Evolutionary conservation across 108 stramenopile species (phyloP), one percentile per base, ranked within the genome.

Genomic region (Bacterosira constricta): DNA sequence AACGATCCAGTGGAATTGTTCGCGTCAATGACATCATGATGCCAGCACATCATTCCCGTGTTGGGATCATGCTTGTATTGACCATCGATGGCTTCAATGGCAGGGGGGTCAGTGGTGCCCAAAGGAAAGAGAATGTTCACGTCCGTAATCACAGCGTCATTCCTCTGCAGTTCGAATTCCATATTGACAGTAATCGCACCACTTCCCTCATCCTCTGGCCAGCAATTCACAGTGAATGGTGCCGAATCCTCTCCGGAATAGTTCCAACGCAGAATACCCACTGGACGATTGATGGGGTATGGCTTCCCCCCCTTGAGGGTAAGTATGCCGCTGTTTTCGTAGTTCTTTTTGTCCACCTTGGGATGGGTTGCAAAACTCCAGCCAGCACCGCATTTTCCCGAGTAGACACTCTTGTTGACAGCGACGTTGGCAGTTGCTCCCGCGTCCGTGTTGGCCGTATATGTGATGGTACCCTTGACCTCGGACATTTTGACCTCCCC

Each of bases 151-250:
- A 89, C 88, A 63, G 90, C 69, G 63, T 91, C 85, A 34, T 54
- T 73, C 66, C 93, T 68, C 42, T 88, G 88, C 55, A 96, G 73
- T 78, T 92, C 91, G 82, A 96, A 97, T 77, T 99, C 98, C 81
- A 99, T 94, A 79, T 87, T 96, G 66, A 99, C 96, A 83, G 85
- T 95, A 84, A 99, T 96, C 47, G 86, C 63, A 26, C 96, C 97
- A 46, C 71, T 83, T 29, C 96, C 96, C 62, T 96, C 97, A 71
- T 97, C 90, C 71, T 99, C 98, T 38, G 97, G 97, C 98, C 98
- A 99, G 77, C 98, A 99, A 81, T 97, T 99, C 87, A 99, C 90
- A 30, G 93, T 92, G 39, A 99, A 76, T 11, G 98, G 98, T 54
- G 91, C 88, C 23, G 93, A 95, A 80, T 96, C 96, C 39, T 93